phyloP scores from a whole-genome alignment of 345 rosid species.

The Brassica napus region Da-Ae NC_063440.1:17651501-17652000 shows the following conservation, averaged over 20 bases:
- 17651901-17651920: slow-evolving; percentile 57
- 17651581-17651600: slow-evolving; percentile 43
- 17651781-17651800: neutral
- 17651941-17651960: slow-evolving; percentile 65
- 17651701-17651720: slow-evolving; percentile 61
- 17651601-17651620: slow-evolving; percentile 27
- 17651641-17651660: slow-evolving; percentile 38
- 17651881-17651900: slow-evolving; percentile 67
- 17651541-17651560: slow-evolving; percentile 38
- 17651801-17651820: neutral
- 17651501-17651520: slow-evolving; percentile 58
- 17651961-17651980: slow-evolving; percentile 54
- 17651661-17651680: slow-evolving; percentile 50
- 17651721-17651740: slow-evolving; percentile 80
- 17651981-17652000: slow-evolving; percentile 63
- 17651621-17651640: slow-evolving; percentile 42
- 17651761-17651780: slow-evolving; percentile 1
- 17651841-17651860: slow-evolving; percentile 79
- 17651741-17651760: slow-evolving; percentile 64
- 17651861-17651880: slow-evolving; percentile 80
- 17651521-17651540: slow-evolving; percentile 34
- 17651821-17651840: slow-evolving; percentile 45
- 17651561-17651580: slow-evolving; percentile 26
- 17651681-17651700: slow-evolving; percentile 56
- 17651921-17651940: slow-evolving; percentile 80